These are phyloP conservation scores for Solanum boliviense DNA, from an alignment of 257 asterid species.

Conservation along the genomic window DNA sequence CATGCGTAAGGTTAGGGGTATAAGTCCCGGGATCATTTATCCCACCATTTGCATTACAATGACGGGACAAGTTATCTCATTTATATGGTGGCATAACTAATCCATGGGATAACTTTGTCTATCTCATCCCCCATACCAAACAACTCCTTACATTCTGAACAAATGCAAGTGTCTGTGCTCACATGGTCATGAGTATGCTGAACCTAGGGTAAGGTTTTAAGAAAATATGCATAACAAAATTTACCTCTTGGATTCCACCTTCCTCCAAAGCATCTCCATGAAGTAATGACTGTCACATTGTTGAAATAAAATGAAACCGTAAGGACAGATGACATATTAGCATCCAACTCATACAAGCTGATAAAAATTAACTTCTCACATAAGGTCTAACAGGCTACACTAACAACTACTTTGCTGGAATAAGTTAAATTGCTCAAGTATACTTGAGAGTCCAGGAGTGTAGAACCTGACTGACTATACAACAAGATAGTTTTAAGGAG, in stretches of 20 bases:
- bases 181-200: not conserved
- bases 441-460: not conserved
- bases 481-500: not conserved
- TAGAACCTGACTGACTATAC: not conserved
- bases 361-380: not conserved
- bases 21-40: not conserved
- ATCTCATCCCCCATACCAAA: not conserved
- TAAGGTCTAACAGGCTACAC: not conserved
- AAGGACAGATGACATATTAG: not conserved
- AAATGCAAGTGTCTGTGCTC: not conserved
- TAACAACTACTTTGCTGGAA: not conserved
- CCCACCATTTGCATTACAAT: not conserved
- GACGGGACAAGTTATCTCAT: not conserved
- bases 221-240: conserved; percentile 5
- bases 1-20: not conserved
- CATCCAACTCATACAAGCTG: not conserved
- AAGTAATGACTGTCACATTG: conserved; percentile 50
- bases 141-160: not conserved
- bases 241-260: conserved; percentile 90
- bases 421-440: not conserved
- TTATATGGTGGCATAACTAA: not conserved
- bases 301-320: not conserved
- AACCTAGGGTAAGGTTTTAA: not conserved
- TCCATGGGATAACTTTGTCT: not conserved
- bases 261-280: conserved; percentile 80